Base-by-base conservation (phyloP, 768 basidiomycete species). In the Tulasnella calospora region DNA sequence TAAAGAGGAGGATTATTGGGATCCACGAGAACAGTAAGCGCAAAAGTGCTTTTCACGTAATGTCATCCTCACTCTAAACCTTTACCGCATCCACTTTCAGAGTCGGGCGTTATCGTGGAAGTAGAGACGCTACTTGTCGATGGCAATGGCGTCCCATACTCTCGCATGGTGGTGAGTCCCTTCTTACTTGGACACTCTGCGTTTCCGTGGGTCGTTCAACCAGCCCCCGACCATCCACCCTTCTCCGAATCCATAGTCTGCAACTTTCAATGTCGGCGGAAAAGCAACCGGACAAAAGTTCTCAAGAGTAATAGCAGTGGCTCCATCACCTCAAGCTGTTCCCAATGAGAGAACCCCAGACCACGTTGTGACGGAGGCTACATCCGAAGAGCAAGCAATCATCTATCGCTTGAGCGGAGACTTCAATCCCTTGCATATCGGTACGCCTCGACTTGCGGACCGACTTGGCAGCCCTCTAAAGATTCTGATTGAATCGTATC, bases 361-460 rank as follows among this genome's bases (percentile, higher is more conserved):
- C 82, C 89, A 88, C 85, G 86, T 89, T 21, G 85, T 91, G 78
- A 85, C 85, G 61, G 92, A 93, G 83, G 91, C 90, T 0, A 87
- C 88, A 1, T 85, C 88, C 6, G 90, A 91, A 75, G 82, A 83
- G 77, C 92, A 93, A 83, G 92, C 38, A 0, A 83, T 91, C 71
- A 80, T 91, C 74, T 93, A 91, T 86, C 89, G 92, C 30, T 88
- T 94, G 23, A 91, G 90, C 57, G 92, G 92, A 13, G 92, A 93
- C 83, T 94, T 92, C 83, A 93, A 93, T 83, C 91, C 92, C 8
- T 86, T 93, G 2, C 92, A 94, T 82, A 89, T 92, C 73, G 91
- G 91, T 91, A 74, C 19, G 86, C 78, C 46, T 38, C 17, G 55
- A 69, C 61, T 33, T 35, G 23, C 1, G 41, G 4, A 27, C 38